Percentiles rank a stretch among this genome's conserved stretches.
phyloP scores from a whole-genome alignment of 2,329 filamentous ascomycete genomes.

The Amauroascus niger region DNA sequence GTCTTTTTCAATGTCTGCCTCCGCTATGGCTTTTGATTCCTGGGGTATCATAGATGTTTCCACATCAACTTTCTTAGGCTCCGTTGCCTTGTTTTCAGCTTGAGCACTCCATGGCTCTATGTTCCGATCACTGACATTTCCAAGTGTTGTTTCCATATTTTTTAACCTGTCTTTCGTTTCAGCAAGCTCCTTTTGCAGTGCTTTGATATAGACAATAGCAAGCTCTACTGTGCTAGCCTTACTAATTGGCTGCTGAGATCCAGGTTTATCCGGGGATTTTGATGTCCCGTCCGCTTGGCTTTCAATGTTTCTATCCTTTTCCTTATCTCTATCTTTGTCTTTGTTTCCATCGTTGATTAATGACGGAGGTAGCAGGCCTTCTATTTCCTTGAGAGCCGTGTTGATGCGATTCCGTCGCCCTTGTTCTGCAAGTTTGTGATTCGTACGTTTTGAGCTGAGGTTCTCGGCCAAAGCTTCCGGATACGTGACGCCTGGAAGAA shows the following conservation, averaged over 20 bases:
- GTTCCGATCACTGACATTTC: background rate
- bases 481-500: constrained; percentile 80
- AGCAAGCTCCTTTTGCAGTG: constrained; percentile 62
- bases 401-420: constrained; percentile 93
- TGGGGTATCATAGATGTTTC: background rate
- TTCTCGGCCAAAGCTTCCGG: constrained; percentile 87
- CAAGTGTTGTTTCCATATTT: constrained; percentile 51
- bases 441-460: constrained; percentile 89
- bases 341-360: constrained; percentile 37
- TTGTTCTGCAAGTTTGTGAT: constrained; percentile 96
- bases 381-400: constrained; percentile 82
- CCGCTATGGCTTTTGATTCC: background rate
- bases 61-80: background rate
- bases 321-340: constrained; percentile 27
- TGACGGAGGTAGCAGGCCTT: constrained; percentile 61
- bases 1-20: background rate
- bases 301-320: constrained; percentile 27
- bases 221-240: constrained; percentile 97
- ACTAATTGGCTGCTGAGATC: constrained; percentile 57
- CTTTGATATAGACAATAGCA: constrained; percentile 90
- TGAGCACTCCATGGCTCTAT: background rate
- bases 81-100: background rate
- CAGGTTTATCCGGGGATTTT: constrained; percentile 39
- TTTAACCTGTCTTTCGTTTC: constrained; percentile 55
- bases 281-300: constrained; percentile 38